phyloP scores from a whole-genome alignment of 768 basidiomycete genomes.

The Tulasnella sp. region DNA sequence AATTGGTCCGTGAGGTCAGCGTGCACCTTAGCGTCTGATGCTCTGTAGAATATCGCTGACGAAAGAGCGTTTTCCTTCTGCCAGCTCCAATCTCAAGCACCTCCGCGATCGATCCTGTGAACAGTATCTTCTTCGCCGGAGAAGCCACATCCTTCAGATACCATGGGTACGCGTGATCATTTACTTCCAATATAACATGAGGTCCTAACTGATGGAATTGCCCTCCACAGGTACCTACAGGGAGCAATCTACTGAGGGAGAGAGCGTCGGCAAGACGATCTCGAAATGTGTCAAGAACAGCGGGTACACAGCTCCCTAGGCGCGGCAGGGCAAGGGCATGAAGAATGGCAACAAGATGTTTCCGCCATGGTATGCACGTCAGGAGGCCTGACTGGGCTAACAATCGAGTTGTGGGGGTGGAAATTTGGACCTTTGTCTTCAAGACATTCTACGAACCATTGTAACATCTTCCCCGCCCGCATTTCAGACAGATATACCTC shows the following conservation, averaged over 20 bases:
- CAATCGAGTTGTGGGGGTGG: too few relatives aligned
- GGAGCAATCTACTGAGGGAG: constrained; percentile 15
- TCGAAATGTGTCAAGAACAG: not conserved
- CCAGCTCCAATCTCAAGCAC: constrained; percentile 12
- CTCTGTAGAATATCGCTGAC: too few relatives aligned
- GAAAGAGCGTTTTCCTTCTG: not conserved
- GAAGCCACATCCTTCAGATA: constrained; percentile 11
- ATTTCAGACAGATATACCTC: too few relatives aligned
- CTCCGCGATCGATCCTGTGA: constrained; percentile 11
- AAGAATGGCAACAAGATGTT: not conserved
- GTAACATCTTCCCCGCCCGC: too few relatives aligned
- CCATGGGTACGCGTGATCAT: not conserved
- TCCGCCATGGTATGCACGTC: not conserved
- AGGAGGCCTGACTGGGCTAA: not conserved
- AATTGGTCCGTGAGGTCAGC: constrained; percentile 54
- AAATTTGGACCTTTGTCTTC: too few relatives aligned
- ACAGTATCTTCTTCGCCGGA: constrained; percentile 9
- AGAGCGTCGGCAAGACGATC: not conserved
- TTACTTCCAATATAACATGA: not conserved
- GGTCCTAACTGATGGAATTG: not conserved
- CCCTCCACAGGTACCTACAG: constrained; percentile 10
- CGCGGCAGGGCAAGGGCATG: not conserved
- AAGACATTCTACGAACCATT: too few relatives aligned
- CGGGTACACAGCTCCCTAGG: not conserved
- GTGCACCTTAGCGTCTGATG: too few relatives aligned